Percentiles rank a stretch among this genome's conserved stretches.
Conservation (phyloP, 2,329 filamentous ascomycete genomes). For the Sordariomycetes sp. region DNA sequence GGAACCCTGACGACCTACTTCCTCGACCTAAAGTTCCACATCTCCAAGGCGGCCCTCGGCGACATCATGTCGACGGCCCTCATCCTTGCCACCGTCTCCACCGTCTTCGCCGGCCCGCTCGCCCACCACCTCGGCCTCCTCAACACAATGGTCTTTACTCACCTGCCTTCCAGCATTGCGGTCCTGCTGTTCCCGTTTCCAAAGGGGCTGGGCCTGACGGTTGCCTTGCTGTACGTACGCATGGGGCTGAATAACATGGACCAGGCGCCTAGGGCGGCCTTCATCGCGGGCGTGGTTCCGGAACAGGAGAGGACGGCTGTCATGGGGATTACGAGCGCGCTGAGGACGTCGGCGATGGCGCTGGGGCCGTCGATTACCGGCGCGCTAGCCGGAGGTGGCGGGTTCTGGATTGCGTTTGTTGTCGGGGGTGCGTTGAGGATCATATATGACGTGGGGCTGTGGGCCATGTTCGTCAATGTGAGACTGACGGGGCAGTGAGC, state of each 20-base stretch:
- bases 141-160: constrained; percentile 52
- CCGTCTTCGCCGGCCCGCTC: constrained; percentile 43
- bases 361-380: constrained; percentile 41
- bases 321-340: constrained; percentile 53
- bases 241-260: constrained; percentile 56
- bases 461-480: constrained; percentile 45
- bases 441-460: constrained; percentile 44
- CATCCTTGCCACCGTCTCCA: constrained; percentile 37
- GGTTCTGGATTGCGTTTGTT: constrained; percentile 51
- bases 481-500: constrained; percentile 20
- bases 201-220: constrained; percentile 32
- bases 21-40: constrained; percentile 40
- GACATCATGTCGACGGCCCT: constrained; percentile 41
- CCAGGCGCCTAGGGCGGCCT: constrained; percentile 50
- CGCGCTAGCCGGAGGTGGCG: constrained; percentile 32
- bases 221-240: constrained; percentile 42
- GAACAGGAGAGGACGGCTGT: constrained; percentile 54
- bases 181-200: constrained; percentile 47
- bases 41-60: constrained; percentile 43
- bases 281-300: constrained; percentile 53
- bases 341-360: constrained; percentile 46
- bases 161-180: constrained; percentile 47
- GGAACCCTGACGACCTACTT: constrained; percentile 45
- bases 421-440: constrained; percentile 38
- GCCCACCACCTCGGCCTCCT: constrained; percentile 44